Evolutionary conservation across 2,329 filamentous ascomycete genomes (phyloP).

Genomic region (Neoscytalidium dimidiatum): DNA sequence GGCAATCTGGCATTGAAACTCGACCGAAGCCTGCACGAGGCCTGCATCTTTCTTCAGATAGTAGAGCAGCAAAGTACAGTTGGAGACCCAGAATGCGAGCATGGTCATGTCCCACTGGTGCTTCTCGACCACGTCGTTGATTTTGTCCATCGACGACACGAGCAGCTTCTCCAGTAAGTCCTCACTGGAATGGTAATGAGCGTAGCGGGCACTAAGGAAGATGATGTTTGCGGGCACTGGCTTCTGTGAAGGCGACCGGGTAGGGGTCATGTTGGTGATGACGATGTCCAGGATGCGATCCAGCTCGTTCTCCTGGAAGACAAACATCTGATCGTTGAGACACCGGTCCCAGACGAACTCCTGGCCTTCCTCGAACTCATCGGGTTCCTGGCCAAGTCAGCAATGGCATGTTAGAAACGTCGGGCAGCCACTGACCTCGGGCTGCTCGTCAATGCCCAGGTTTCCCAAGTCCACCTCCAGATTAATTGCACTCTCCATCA

Average conservation of each 20-base stretch:
- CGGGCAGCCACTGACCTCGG: conserved; percentile 65
- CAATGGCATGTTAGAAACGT: not conserved
- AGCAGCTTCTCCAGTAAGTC: conserved; percentile 82
- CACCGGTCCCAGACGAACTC: conserved; percentile 97
- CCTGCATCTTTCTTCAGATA: conserved; percentile 94
- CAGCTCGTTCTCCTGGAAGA: conserved; percentile 93
- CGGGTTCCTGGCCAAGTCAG: conserved; percentile 35
- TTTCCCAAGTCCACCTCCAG: conserved; percentile 95
- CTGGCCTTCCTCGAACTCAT: conserved; percentile 85
- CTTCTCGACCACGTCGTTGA: conserved; percentile 93
- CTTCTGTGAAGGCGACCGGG: conserved; percentile 94
- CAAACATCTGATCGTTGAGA: conserved; percentile 98
- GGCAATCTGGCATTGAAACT: conserved; percentile 90
- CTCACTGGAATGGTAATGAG: conserved; percentile 89
- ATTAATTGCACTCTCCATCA: conserved; percentile 98
- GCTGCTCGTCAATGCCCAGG: conserved; percentile 91
- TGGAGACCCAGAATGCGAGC: conserved; percentile 97
- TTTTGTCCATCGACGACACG: conserved; percentile 87
- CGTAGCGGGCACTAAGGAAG: conserved; percentile 92
- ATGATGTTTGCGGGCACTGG: conserved; percentile 96
- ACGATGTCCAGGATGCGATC: conserved; percentile 91
- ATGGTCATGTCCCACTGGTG: conserved; percentile 99
- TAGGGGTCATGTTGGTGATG: conserved; percentile 97
- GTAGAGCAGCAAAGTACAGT: conserved; percentile 90
- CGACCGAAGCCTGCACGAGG: conserved; percentile 74